Evolutionary conservation across 2,329 filamentous ascomycete species (phyloP), one percentile per base, ranked within the genome.

Genomic region (Trichoderma cornu-damae): DNA sequence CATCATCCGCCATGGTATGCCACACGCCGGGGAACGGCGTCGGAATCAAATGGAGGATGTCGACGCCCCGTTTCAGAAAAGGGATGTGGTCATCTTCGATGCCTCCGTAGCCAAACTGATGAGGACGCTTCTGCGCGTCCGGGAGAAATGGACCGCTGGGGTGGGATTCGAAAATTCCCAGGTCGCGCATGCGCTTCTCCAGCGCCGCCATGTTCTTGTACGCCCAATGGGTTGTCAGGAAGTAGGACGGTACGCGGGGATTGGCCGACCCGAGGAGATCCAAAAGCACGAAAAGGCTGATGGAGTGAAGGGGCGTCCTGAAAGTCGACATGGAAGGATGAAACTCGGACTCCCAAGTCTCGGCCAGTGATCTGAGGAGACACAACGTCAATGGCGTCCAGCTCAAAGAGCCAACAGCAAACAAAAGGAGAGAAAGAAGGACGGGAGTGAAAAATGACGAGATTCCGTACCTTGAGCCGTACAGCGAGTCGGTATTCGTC

Each of bases 1-100:
- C 93, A 65, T 96, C 87, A 68, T 99, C 94, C 0, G 85, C 75
- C 66, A 91, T 84, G 1, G 79, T 87, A 73, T 99, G 94, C 94
- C 94, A 99, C 1, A 95, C 88, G 0, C 63, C 44, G 0, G 92
- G 92, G 68, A 97, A 97, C 0, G 87, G 87, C 3, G 77, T 79
- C 0, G 93, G 90, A 58, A 99, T 97, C 24, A 99, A 72, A 73
- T 99, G 94, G 58, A 99, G 72, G 14, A 97, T 80, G 26, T 95
- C 87, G 0, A 97, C 93, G 1, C 94, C 94, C 34, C 90, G 82
- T 34, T 76, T 76, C 79, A 97, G 84, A 66, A 99, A 99, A 0
- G 94, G 94, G 4, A 96, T 71, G 69, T 99, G 94, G 67, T 99
- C 94, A 68, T 99, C 94, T 61, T 85, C 79, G 8, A 96, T 83